phyloP scores from a whole-genome alignment of 352 stramenopile species.

The Globisporangium rhizosaccharum region DNA sequence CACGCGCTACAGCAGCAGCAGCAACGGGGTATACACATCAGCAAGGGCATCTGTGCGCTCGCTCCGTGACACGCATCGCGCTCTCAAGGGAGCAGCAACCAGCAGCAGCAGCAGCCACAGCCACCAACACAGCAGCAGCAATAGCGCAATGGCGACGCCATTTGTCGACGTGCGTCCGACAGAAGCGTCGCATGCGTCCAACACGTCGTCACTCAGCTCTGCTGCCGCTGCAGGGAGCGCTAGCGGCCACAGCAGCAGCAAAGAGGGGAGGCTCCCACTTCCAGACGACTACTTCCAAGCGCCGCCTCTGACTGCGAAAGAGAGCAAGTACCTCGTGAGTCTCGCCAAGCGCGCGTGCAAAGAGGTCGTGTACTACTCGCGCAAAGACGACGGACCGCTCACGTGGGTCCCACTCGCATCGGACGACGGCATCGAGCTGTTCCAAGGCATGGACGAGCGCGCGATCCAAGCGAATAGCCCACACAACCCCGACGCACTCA shows the following conservation, averaged over 20 bases:
- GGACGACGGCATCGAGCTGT: constrained; percentile 68
- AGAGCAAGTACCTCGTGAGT: constrained; percentile 59
- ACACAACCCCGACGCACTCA: constrained; percentile 20
- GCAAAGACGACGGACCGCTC: constrained; percentile 58
- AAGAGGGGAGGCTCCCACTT: constrained; percentile 45
- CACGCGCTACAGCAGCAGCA: too few relatives aligned
- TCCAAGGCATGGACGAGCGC: constrained; percentile 58
- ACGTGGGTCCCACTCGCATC: constrained; percentile 74
- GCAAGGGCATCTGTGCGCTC: too few relatives aligned
- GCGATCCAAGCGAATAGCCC: background rate
- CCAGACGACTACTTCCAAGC: constrained; percentile 65
- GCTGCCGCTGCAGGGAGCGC: background rate
- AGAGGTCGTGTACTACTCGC: constrained; percentile 83
- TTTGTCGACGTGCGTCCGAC: background rate
- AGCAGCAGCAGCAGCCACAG: too few relatives aligned
- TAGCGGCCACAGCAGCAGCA: background rate
- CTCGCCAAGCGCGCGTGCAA: constrained; percentile 79
- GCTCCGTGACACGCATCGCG: too few relatives aligned
- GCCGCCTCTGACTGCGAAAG: constrained; percentile 52
- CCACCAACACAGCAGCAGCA: too few relatives aligned
- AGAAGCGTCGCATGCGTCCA: constrained; percentile 7
- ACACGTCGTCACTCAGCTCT: constrained; percentile 6
- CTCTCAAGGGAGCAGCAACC: too few relatives aligned
- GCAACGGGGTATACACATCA: too few relatives aligned
- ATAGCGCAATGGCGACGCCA: too few relatives aligned